These are phyloP conservation scores for Arabis alpina DNA, from an alignment of 345 rosid species.

Conservation along the genomic window DNA sequence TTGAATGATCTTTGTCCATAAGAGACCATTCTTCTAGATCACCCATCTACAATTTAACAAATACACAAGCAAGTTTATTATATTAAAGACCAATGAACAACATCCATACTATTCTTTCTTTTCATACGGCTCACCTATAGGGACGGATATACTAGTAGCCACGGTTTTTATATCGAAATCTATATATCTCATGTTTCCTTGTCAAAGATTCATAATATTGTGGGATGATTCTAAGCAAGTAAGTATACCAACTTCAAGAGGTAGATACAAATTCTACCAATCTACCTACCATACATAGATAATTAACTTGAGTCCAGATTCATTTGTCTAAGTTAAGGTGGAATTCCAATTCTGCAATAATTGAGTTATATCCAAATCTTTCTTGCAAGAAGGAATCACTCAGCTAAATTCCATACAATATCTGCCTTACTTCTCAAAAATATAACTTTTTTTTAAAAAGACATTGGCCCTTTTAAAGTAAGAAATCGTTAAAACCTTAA, in stretches of 20 bases:
- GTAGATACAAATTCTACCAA: constrained; percentile 20
- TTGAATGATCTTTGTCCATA: constrained; percentile 68
- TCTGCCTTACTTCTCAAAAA: constrained; percentile 17
- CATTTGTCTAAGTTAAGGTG: neutral
- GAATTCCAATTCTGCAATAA: constrained; percentile 16
- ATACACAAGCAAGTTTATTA: neutral
- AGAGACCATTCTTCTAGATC: constrained; percentile 78
- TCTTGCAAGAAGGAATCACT: constrained; percentile 15
- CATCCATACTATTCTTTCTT: too few relatives aligned
- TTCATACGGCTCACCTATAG: too few relatives aligned
- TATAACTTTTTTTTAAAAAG: too few relatives aligned
- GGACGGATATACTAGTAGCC: too few relatives aligned
- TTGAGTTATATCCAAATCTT: constrained; percentile 23
- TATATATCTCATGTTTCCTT: constrained; percentile 20
- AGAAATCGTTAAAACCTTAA: constrained; percentile 20
- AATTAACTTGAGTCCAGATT: constrained; percentile 7
- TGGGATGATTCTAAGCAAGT: constrained; percentile 29
- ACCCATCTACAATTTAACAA: constrained; percentile 58
- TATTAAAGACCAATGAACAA: neutral
- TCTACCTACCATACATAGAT: constrained; percentile 29
- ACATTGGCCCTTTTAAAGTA: constrained; percentile 10
- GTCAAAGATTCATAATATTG: constrained; percentile 30
- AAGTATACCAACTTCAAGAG: constrained; percentile 23
- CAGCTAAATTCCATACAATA: constrained; percentile 25
- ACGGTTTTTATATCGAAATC: too few relatives aligned